Conservation (phyloP, 768 basidiomycete species). For the Lactifluus hygrophoroides region DNA sequence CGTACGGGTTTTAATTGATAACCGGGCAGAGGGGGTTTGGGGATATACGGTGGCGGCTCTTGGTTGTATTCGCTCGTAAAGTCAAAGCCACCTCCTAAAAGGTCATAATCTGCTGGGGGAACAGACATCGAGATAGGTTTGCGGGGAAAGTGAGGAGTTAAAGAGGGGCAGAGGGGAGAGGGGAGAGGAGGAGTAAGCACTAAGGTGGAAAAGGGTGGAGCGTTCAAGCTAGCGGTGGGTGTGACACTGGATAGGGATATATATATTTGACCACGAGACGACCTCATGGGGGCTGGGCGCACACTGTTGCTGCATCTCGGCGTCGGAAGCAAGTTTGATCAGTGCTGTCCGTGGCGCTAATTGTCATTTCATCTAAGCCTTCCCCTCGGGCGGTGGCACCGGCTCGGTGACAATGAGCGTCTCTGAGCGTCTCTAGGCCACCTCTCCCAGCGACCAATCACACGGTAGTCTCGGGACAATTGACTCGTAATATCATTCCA, state of each 20-base stretch:
- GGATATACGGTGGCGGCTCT: constrained; percentile 7
- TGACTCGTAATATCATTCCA: background rate
- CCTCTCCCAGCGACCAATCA: too few relatives aligned
- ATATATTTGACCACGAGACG: constrained; percentile 3
- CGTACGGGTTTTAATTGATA: constrained; percentile 7
- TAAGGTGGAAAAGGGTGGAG: background rate
- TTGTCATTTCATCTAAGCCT: too few relatives aligned
- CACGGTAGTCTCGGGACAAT: background rate
- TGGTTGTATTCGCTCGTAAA: background rate
- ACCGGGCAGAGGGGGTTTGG: background rate
- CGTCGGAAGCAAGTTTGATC: background rate
- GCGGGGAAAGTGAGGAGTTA: background rate
- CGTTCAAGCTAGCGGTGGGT: background rate
- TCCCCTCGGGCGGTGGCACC: too few relatives aligned
- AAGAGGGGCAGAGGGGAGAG: background rate
- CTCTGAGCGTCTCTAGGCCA: background rate
- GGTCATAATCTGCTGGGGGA: background rate
- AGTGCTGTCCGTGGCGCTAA: background rate
- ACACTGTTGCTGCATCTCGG: background rate
- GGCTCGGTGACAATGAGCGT: too few relatives aligned
- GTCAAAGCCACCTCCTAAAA: constrained; percentile 1
- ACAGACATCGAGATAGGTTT: background rate
- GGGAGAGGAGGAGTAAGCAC: background rate
- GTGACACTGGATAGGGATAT: constrained; percentile 8
- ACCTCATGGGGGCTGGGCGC: constrained; percentile 3